phyloP scores from a whole-genome alignment of 257 asterid species.

The Lycium ferocissimum region DNA sequence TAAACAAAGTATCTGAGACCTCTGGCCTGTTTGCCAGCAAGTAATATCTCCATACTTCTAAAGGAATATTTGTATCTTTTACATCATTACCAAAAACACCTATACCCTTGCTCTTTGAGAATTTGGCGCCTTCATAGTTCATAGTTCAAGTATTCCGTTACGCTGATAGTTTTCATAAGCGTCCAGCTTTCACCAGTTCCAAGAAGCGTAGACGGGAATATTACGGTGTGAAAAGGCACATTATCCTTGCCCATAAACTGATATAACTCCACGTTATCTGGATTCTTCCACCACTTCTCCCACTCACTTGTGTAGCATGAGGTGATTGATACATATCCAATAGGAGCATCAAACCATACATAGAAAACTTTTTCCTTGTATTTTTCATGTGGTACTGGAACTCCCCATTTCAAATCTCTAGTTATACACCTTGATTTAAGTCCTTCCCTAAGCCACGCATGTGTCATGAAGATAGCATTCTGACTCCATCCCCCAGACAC shows the following conservation, averaged over 20 bases:
- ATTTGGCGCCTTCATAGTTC: slow-evolving; percentile 95
- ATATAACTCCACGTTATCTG: slow-evolving; percentile 88
- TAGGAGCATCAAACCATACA: slow-evolving; percentile 60
- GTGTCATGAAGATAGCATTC: slow-evolving; percentile 81
- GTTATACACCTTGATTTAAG: slow-evolving; percentile 79
- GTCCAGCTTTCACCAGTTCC: slow-evolving; percentile 99
- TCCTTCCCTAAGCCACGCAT: slow-evolving; percentile 93
- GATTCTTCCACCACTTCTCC: slow-evolving; percentile 59
- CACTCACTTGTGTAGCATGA: too few species aligned
- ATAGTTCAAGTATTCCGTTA: slow-evolving; percentile 90
- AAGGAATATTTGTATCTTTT: slow-evolving; percentile 82
- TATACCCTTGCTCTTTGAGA: slow-evolving; percentile 89
- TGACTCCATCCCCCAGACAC: slow-evolving; percentile 94
- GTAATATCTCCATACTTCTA: slow-evolving; percentile 97
- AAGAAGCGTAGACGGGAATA: slow-evolving; percentile 92
- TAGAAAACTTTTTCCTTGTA: slow-evolving; percentile 92
- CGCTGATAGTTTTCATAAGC: slow-evolving; percentile 92
- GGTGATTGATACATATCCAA: too few species aligned
- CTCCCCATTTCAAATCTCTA: slow-evolving; percentile 96
- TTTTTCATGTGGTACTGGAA: slow-evolving; percentile 84
- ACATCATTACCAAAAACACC: slow-evolving; percentile 98
- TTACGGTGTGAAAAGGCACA: slow-evolving; percentile 96
- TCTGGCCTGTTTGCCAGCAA: slow-evolving; percentile 92
- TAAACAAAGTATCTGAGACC: slow-evolving; percentile 90
- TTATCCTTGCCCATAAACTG: slow-evolving; percentile 99